Evolutionary conservation across 2,329 filamentous ascomycete genomes (phyloP), one percentile per base, ranked within the genome.

Genomic region (Neonectria faginata): DNA sequence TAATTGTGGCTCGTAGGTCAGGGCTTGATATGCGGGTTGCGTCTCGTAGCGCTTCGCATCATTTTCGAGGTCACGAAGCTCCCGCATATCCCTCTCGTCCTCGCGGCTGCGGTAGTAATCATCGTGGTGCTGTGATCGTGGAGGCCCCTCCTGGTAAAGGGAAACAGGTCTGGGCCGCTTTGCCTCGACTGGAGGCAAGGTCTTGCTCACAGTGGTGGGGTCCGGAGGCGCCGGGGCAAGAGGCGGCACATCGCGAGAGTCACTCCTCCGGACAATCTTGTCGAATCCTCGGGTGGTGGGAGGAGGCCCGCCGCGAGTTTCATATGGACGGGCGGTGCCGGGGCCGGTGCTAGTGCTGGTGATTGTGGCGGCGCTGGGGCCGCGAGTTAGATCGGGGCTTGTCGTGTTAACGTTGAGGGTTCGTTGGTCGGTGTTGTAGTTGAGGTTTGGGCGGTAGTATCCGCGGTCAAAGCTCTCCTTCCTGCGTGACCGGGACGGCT

Each of bases 281-380:
- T 93, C 91, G 67, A 93, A 88, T 0, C 89, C 91, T 70, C 90
- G 84, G 3, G 88, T 92, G 5, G 89, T 87, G 5, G 90, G 90
- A 10, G 92, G 91, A 2, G 91, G 91, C 0, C 85, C 84, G 33
- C 85, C 76, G 25, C 79, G 73, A 45, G 69, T 74, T 14, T 84
- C 83, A 62, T 82, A 79, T 7, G 74, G 74, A 5, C 77, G 76
- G 64, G 66, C 76, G 16, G 69, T 72, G 5, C 67, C 56, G 14
- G 25, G 25, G 1, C 25, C 25, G 25, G 67, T 64, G 48, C 61
- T 7, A 10, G 29, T 64, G 4, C 60, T 67, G 52, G 69, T 77
- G 36, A 16, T 16, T 8, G 36, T 39, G 36, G 36, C 36, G 33
- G 68, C 70, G 55, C 80, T 81, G 64, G 82, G 84, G 29, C 78